Evolutionary conservation across 2,329 filamentous ascomycete species (phyloP).

Genomic region (Alternaria sp.): DNA sequence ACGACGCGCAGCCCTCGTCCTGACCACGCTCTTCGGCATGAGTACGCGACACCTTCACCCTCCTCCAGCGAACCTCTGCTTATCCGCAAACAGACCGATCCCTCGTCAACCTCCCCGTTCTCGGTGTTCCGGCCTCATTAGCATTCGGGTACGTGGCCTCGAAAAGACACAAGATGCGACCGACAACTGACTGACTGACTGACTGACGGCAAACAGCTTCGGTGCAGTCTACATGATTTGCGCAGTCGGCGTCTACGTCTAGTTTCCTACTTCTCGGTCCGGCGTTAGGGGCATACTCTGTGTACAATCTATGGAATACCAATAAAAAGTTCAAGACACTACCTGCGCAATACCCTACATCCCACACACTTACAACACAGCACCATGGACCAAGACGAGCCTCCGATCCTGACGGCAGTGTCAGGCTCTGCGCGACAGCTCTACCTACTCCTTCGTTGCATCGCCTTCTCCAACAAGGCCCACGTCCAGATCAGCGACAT

Average conservation of each 20-base stretch:
- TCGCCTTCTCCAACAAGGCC: slow-evolving; percentile 67
- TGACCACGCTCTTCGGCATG: slow-evolving; percentile 83
- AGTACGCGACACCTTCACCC: slow-evolving; percentile 66
- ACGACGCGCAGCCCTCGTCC: slow-evolving; percentile 63
- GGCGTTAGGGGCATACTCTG: slow-evolving; percentile 39
- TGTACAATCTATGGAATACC: slow-evolving; percentile 52
- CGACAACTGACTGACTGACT: not conserved
- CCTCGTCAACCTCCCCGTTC: slow-evolving; percentile 75
- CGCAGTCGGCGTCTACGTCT: slow-evolving; percentile 98
- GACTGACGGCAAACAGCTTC: slow-evolving; percentile 66
- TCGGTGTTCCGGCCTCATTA: slow-evolving; percentile 87
- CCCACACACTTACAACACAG: slow-evolving; percentile 9
- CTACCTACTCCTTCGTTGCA: slow-evolving; percentile 70
- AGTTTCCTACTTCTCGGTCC: slow-evolving; percentile 48
- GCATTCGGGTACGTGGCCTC: slow-evolving; percentile 79
- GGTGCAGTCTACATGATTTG: slow-evolving; percentile 99
- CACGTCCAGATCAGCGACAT: slow-evolving; percentile 83
- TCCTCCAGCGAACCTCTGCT: slow-evolving; percentile 4
- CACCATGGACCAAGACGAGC: slow-evolving; percentile 49
- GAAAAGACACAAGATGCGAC: not conserved
- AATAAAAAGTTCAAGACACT: slow-evolving; percentile 46
- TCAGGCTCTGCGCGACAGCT: slow-evolving; percentile 81
- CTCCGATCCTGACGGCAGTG: slow-evolving; percentile 75
- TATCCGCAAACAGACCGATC: slow-evolving; percentile 84
- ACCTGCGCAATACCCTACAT: slow-evolving; percentile 9